A percentile compares a stretch with the other conserved stretches of the same genome.
Conservation (phyloP, 768 basidiomycete genomes). For the button mushroom (Agaricus bisporus) region DNA sequence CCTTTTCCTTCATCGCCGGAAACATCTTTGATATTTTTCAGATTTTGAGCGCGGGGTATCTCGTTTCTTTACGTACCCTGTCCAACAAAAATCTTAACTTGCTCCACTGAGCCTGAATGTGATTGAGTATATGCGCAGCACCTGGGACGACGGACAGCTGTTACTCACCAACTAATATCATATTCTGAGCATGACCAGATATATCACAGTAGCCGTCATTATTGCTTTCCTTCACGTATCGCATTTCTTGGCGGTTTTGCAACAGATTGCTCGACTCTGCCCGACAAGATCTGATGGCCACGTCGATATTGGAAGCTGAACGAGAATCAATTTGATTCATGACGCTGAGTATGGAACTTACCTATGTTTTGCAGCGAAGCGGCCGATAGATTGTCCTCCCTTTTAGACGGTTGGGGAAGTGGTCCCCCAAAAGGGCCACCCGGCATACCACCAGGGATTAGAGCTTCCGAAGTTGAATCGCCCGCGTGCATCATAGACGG, state of each 20-base stretch:
- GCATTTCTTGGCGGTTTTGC: conserved; percentile 62
- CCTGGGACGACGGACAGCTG: neutral
- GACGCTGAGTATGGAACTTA: conserved; percentile 14
- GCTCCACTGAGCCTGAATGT: conserved; percentile 49
- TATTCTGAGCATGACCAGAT: conserved; percentile 55
- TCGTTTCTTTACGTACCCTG: conserved; percentile 36
- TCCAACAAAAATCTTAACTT: conserved; percentile 56
- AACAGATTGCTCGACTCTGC: conserved; percentile 59
- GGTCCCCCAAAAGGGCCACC: neutral
- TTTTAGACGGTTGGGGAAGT: neutral
- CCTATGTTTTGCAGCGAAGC: conserved; percentile 40
- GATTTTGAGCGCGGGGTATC: neutral
- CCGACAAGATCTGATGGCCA: conserved; percentile 68
- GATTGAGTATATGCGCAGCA: neutral
- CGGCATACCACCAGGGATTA: neutral
- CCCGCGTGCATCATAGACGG: neutral
- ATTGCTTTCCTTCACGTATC: conserved; percentile 65
- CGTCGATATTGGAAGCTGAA: conserved; percentile 57
- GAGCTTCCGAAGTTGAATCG: neutral
- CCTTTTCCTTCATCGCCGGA: conserved; percentile 32
- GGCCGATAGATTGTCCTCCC: conserved; percentile 14
- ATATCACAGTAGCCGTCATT: conserved; percentile 81
- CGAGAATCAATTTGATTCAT: conserved; percentile 7
- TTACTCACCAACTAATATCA: conserved; percentile 53
- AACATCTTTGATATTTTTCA: conserved; percentile 40